phyloP scores from a whole-genome alignment of 2,329 filamentous ascomycete species.

The Cordyceps javanica region DNA sequence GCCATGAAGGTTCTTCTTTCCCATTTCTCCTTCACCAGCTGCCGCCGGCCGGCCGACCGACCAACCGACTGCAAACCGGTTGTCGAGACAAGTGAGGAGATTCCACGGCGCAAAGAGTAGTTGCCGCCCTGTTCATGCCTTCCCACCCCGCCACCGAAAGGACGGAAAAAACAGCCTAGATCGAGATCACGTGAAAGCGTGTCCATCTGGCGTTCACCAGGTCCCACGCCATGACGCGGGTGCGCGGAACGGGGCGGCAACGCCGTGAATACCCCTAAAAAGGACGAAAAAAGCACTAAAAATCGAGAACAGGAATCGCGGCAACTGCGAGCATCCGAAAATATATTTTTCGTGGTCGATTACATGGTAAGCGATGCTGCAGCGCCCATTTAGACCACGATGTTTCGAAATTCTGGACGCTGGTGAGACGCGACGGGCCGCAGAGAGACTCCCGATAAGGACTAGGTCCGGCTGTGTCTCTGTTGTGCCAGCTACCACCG shows the following conservation, averaged over 20 bases:
- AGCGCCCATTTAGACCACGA: not conserved
- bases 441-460: not conserved
- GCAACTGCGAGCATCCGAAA: not conserved
- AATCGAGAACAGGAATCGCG: not conserved
- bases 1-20: not conserved
- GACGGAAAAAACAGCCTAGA: no score
- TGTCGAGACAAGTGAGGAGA: no score
- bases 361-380: not conserved
- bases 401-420: not conserved
- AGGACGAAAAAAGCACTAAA: not conserved
- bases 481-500: not conserved
- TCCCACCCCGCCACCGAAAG: not conserved
- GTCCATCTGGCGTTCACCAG: not conserved
- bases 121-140: no score
- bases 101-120: no score
- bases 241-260: not conserved
- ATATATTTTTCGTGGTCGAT: not conserved
- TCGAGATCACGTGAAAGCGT: not conserved
- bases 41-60: no score
- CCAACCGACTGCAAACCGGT: no score
- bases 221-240: not conserved
- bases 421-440: constrained; percentile 11
- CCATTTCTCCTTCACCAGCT: no score
- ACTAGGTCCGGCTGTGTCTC: not conserved
- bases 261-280: not conserved